Conservation (phyloP, 2,329 filamentous ascomycete species). For the Claviceps pazoutovae region DNA sequence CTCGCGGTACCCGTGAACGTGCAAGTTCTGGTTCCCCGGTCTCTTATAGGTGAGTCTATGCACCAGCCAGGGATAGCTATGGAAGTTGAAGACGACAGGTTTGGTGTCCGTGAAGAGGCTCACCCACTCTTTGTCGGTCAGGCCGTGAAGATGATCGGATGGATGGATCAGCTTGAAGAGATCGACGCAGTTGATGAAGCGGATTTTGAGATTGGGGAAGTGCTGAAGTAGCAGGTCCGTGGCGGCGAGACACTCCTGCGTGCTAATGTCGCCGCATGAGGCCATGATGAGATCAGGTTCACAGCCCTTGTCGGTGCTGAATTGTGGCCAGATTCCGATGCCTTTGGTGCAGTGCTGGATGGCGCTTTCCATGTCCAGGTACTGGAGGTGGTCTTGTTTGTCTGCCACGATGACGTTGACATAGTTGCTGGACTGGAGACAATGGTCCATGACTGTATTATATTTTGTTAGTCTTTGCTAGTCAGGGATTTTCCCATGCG, state of each 20-base stretch:
- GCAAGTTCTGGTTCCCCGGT: constrained; percentile 50
- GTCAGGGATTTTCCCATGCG: constrained; percentile 1
- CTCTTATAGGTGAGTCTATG: constrained; percentile 66
- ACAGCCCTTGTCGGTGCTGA: constrained; percentile 52
- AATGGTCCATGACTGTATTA: constrained; percentile 50
- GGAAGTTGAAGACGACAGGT: constrained; percentile 73
- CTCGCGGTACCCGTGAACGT: constrained; percentile 68
- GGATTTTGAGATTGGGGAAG: constrained; percentile 59
- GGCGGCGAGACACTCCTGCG: constrained; percentile 60
- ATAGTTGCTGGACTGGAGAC: constrained; percentile 59
- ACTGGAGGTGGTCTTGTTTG: constrained; percentile 68
- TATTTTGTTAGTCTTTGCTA: constrained; percentile 12
- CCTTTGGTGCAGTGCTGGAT: constrained; percentile 67
- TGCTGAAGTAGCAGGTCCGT: constrained; percentile 59
- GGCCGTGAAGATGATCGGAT: constrained; percentile 58
- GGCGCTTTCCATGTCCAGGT: constrained; percentile 58
- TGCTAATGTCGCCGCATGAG: constrained; percentile 60
- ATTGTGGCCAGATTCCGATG: constrained; percentile 64
- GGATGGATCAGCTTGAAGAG: constrained; percentile 66
- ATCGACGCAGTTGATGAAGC: constrained; percentile 69
- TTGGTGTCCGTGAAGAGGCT: constrained; percentile 58
- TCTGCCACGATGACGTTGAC: constrained; percentile 71
- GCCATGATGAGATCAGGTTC: constrained; percentile 68
- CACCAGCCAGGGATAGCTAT: constrained; percentile 69
- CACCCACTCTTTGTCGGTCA: constrained; percentile 50